Evolutionary conservation across 208 protist species (phyloP).

Genomic region (Vickermania spadyakhi): DNA sequence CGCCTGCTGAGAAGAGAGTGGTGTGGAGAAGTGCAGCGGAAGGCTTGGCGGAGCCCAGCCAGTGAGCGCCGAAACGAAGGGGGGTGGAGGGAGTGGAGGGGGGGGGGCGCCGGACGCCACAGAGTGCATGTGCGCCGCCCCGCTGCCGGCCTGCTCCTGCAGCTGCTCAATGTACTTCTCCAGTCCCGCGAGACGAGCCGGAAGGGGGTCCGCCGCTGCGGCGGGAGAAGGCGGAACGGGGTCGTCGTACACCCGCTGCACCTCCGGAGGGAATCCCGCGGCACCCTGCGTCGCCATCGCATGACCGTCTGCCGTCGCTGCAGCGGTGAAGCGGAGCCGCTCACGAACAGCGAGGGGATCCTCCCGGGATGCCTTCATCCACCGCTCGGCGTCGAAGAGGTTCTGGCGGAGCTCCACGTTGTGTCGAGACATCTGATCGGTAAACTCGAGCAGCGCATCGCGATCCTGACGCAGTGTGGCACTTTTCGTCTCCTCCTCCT

Average conservation of each 20-base stretch:
- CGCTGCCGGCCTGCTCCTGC: constrained; percentile 11
- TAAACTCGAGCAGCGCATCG: constrained; percentile 35
- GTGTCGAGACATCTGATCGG: constrained; percentile 19
- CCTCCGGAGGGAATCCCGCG: constrained; percentile 8
- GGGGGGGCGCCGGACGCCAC: neutral
- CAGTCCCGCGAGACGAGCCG: constrained; percentile 14
- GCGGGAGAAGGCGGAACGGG: neutral
- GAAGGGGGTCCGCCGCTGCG: constrained; percentile 7
- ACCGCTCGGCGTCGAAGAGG: neutral
- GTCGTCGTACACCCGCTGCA: constrained; percentile 9
- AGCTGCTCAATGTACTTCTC: constrained; percentile 27
- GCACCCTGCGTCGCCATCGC: neutral
- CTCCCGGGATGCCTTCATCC: neutral
- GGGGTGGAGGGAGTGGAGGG: neutral
- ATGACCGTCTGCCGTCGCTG: neutral
- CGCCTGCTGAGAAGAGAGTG: no score
- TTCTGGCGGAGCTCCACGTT: constrained; percentile 11
- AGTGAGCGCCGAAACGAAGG: neutral
- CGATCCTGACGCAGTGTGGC: constrained; percentile 34
- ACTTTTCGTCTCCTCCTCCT: constrained; percentile 28
- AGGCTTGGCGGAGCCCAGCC: neutral
- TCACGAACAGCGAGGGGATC: neutral
- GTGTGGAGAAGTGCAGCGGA: no score
- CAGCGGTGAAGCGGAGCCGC: neutral
- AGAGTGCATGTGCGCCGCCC: constrained; percentile 7